Evolutionary conservation across 495 filamentous ascomycete species (phyloP).

Genomic region (Hypoxylon fuscum): DNA sequence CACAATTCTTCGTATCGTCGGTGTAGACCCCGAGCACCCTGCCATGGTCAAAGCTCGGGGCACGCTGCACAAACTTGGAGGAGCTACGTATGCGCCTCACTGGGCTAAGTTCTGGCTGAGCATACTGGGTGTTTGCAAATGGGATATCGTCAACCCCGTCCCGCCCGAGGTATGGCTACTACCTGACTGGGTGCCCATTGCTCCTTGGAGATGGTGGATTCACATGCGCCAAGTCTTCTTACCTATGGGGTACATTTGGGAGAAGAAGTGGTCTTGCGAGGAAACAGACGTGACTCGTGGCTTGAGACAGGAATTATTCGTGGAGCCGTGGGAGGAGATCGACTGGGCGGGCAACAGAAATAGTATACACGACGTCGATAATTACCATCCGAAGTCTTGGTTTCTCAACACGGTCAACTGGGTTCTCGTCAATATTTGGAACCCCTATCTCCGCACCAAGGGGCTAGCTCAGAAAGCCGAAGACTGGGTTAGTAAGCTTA

Average conservation of each 20-base stretch:
- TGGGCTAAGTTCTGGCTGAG: constrained; percentile 96
- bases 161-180: constrained; percentile 95
- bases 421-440: constrained; percentile 78
- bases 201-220: constrained; percentile 98
- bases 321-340: constrained; percentile 79
- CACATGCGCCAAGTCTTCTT: constrained; percentile 94
- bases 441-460: constrained; percentile 72
- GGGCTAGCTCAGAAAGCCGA: constrained; percentile 71
- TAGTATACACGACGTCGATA: constrained; percentile 79
- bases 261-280: constrained; percentile 76
- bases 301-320: constrained; percentile 85
- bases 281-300: constrained; percentile 73
- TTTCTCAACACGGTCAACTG: constrained; percentile 79
- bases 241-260: constrained; percentile 91
- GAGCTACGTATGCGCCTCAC: constrained; percentile 84
- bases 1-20: constrained; percentile 82
- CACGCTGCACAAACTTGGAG: constrained; percentile 84
- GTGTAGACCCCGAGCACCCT: constrained; percentile 85
- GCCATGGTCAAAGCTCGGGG: constrained; percentile 87
- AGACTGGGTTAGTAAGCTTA: constrained; percentile 73
- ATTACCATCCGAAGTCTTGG: constrained; percentile 93
- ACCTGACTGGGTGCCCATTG: constrained; percentile 93
- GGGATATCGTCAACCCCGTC: constrained; percentile 93
- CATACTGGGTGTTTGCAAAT: constrained; percentile 82
- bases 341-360: constrained; percentile 82